A percentile compares a stretch with the other conserved stretches of the same genome.
These are phyloP conservation scores for Brassica napus DNA, from an alignment of 345 rosid genomes.

Conservation along the genomic window Da-Ae NC_063439.1:321001-321500, in stretches of 20 bases:
- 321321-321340: background rate
- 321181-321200: slow-evolving; percentile 48
- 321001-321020: background rate
- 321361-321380: background rate
- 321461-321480: no score
- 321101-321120: slow-evolving; percentile 54
- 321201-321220: slow-evolving; percentile 35
- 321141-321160: slow-evolving; percentile 72
- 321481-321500: no score
- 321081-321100: slow-evolving; percentile 64
- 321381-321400: no score
- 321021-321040: no score
- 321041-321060: no score
- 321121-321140: slow-evolving; percentile 44
- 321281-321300: background rate
- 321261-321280: background rate
- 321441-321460: no score
- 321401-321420: no score
- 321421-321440: no score
- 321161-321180: slow-evolving; percentile 53
- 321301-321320: background rate
- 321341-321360: slow-evolving; percentile 2
- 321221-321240: background rate
- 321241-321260: slow-evolving; percentile 8
- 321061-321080: background rate